Conservation (phyloP, 2,329 filamentous ascomycete genomes). For the Venturiaceae sp. region DNA sequence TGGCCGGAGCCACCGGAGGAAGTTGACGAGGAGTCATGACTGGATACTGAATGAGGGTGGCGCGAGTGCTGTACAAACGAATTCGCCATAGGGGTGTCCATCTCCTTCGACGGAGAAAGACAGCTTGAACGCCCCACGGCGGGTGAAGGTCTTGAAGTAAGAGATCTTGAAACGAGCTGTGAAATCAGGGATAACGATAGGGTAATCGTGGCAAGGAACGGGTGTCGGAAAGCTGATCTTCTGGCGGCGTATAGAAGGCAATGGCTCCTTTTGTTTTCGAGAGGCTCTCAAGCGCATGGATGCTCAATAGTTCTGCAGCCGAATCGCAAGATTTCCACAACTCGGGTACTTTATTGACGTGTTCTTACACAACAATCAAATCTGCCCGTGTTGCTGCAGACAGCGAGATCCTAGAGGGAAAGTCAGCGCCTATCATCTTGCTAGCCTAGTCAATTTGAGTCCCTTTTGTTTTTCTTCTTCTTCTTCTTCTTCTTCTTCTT, state of each 20-base stretch:
- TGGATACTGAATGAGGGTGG: constrained; percentile 6
- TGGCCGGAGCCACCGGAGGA: constrained; percentile 23
- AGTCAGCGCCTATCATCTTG: not conserved
- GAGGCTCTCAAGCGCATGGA: not conserved
- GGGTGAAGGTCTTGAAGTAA: not conserved
- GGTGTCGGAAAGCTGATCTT: not conserved
- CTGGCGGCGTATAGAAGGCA: not conserved
- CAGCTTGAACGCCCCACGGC: not conserved
- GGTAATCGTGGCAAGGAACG: not conserved
- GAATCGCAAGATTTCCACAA: not conserved
- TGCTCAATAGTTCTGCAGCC: not conserved
- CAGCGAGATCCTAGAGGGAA: not conserved
- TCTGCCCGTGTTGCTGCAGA: not conserved
- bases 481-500: too few relatives aligned
- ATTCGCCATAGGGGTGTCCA: constrained; percentile 4
- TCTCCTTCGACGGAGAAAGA: not conserved
- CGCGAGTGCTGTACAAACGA: constrained; percentile 7
- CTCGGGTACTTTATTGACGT: not conserved
- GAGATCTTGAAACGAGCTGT: not conserved
- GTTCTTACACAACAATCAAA: not conserved
- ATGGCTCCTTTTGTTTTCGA: not conserved
- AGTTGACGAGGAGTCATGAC: constrained; percentile 22
- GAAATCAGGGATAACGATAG: not conserved
- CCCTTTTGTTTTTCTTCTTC: not conserved
- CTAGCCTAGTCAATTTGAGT: not conserved